Evolutionary conservation across 768 basidiomycete genomes (phyloP), one percentile per base, ranked within the genome.

Genomic region (Boletus rufocinnamomeus): DNA sequence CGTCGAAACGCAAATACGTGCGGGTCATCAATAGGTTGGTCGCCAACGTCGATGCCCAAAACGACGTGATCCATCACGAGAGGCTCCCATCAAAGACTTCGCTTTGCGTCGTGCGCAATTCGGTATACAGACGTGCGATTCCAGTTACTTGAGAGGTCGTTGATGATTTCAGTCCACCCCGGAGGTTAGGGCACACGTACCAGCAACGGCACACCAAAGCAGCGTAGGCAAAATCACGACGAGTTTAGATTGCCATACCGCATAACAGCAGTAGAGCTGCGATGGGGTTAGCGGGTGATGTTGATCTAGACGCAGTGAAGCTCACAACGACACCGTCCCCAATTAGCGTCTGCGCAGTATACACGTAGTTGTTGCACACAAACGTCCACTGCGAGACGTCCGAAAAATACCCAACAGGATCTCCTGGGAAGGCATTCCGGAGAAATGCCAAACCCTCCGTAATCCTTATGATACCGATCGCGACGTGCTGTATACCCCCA

Each of bases 251-350:
- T 68, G 74, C 74, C 74, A 76, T 30, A 73, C 74, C 21, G 67
- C 66, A 30, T 75, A 76, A 45, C 64, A 69, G 1, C 69, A 62
- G 41, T 69, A 72, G n/a, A 71, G 65, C 71, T 72, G 7, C n/a
- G n/a, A n/a, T n/a, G n/a, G n/a, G n/a, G n/a, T n/a, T n/a, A n/a
- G n/a, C n/a, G n/a, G n/a, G n/a, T n/a, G n/a, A n/a, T n/a, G n/a
- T n/a, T n/a, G n/a, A n/a, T n/a, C n/a, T n/a, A n/a, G n/a, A n/a
- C n/a, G n/a, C n/a, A n/a, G n/a, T n/a, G n/a, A n/a, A n/a, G n/a
- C n/a, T n/a, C n/a, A n/a, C n/a, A n/a, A n/a, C n/a, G n/a, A n/a
- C n/a, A n/a, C n/a, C n/a, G n/a, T n/a, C n/a, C n/a, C n/a, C n/a
- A n/a, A n/a, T n/a, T n/a, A n/a, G n/a, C n/a, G n/a, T n/a, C n/a